Conservation (phyloP, 176 grass and related monocot genomes). For the Bolboschoenus planiculmis region DNA sequence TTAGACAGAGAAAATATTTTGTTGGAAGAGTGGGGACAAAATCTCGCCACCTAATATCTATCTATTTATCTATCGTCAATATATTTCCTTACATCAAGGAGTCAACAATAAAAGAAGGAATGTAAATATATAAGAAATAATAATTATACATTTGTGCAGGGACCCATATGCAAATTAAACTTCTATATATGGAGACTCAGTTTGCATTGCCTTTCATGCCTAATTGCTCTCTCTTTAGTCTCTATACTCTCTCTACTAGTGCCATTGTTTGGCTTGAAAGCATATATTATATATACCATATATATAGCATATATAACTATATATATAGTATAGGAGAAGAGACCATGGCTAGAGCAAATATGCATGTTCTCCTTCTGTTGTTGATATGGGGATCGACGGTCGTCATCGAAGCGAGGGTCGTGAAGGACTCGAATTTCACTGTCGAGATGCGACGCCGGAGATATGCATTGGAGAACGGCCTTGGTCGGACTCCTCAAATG, state of each 20-base stretch:
- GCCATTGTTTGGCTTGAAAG: background rate
- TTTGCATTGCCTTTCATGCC: background rate
- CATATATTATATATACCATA: background rate
- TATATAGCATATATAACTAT: background rate
- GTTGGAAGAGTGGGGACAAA: background rate
- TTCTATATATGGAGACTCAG: background rate
- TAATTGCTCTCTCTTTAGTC: background rate
- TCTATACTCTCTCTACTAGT: slow-evolving; percentile 3
- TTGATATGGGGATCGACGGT: background rate
- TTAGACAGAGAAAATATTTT: background rate
- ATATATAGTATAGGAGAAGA: background rate
- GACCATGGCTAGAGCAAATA: slow-evolving; percentile 32
- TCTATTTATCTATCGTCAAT: background rate
- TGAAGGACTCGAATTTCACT: slow-evolving; percentile 27
- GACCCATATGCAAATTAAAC: background rate
- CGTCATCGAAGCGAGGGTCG: background rate
- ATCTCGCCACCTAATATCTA: background rate
- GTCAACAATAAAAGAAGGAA: background rate
- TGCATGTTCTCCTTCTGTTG: slow-evolving; percentile 21
- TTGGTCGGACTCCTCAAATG: slow-evolving; percentile 78
- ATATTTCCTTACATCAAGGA: background rate
- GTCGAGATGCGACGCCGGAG: slow-evolving; percentile 31
- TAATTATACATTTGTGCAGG: background rate
- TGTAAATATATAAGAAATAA: background rate
- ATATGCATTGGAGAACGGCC: slow-evolving; percentile 45